Evolutionary conservation across 495 filamentous ascomycete genomes (phyloP).

Genomic region (Oleoguttula mirabilis): DNA sequence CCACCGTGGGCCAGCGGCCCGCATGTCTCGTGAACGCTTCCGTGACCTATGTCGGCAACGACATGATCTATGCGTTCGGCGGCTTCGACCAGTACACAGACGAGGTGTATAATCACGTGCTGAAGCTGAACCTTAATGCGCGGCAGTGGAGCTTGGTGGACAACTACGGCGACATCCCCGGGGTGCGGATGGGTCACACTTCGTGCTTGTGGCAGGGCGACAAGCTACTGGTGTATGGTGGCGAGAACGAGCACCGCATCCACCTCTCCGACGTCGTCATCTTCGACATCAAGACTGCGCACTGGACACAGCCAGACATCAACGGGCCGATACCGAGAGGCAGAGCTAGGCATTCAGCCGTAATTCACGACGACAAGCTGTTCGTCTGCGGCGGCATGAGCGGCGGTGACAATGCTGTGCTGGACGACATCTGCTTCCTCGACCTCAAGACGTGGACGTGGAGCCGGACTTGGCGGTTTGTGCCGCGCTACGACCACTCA

Average conservation of each 20-base stretch:
- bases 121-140: slow-evolving; percentile 70
- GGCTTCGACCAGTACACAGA: slow-evolving; percentile 99
- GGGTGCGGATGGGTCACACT: slow-evolving; percentile 96
- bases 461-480: slow-evolving; percentile 92
- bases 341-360: slow-evolving; percentile 81
- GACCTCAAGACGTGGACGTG: slow-evolving; percentile 96
- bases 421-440: slow-evolving; percentile 91
- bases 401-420: slow-evolving; percentile 71
- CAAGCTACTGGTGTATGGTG: slow-evolving; percentile 90
- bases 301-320: slow-evolving; percentile 86
- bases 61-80: slow-evolving; percentile 94
- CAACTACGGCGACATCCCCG: slow-evolving; percentile 97
- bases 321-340: slow-evolving; percentile 74
- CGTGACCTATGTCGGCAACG: slow-evolving; percentile 90
- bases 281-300: slow-evolving; percentile 81
- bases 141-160: slow-evolving; percentile 92
- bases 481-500: slow-evolving; percentile 83
- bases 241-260: slow-evolving; percentile 92
- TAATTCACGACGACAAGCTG: slow-evolving; percentile 89
- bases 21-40: slow-evolving; percentile 96
- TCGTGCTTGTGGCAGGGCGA: slow-evolving; percentile 89
- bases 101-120: slow-evolving; percentile 97
- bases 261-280: slow-evolving; percentile 94
- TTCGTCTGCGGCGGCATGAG: slow-evolving; percentile 88
- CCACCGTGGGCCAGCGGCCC: slow-evolving; percentile 66